Conservation (phyloP, 768 basidiomycete species). For the Royoungia palumana region DNA sequence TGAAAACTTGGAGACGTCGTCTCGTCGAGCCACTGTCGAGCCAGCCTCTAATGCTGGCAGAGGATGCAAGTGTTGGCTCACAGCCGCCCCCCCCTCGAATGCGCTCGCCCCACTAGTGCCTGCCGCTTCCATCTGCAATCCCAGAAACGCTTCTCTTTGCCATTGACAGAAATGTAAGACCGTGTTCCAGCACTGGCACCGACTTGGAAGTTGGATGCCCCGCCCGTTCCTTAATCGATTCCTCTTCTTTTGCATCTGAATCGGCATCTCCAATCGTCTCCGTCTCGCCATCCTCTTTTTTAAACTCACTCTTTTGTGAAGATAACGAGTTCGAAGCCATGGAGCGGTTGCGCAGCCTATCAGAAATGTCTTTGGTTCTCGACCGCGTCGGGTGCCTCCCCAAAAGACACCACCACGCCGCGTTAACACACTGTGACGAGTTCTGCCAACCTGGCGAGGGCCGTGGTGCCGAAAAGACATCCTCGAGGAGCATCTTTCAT, state of each 20-base stretch:
- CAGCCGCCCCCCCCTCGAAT: conserved; percentile 31
- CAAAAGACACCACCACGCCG: conserved; percentile 10
- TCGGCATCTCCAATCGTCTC: conserved; percentile 5
- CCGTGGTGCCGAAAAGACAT: not conserved
- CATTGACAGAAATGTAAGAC: conserved; percentile 11
- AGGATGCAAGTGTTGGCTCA: too few relatives aligned
- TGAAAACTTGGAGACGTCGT: conserved; percentile 18
- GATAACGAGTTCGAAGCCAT: conserved; percentile 16
- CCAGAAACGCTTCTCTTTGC: conserved; percentile 10
- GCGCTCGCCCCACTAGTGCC: not conserved
- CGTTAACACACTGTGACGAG: too few relatives aligned
- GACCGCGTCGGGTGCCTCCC: conserved; percentile 9
- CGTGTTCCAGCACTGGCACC: conserved; percentile 28
- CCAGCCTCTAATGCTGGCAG: too few relatives aligned
- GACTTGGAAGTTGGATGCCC: conserved; percentile 27
- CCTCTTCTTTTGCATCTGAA: conserved; percentile 20
- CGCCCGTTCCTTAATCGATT: conserved; percentile 30
- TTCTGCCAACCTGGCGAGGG: too few relatives aligned
- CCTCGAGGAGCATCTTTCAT: not conserved
- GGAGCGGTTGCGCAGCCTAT: conserved; percentile 47
- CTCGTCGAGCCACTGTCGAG: not conserved
- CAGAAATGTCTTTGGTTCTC: conserved; percentile 36
- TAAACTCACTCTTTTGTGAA: conserved; percentile 11
- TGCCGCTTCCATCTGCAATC: conserved; percentile 1
- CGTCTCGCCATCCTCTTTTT: conserved; percentile 10